A percentile compares a stretch with the other conserved stretches of the same genome.
These are phyloP conservation scores for Millerago galiae DNA, from an alignment of 805 yeast species.

Conservation along the genomic window DNA sequence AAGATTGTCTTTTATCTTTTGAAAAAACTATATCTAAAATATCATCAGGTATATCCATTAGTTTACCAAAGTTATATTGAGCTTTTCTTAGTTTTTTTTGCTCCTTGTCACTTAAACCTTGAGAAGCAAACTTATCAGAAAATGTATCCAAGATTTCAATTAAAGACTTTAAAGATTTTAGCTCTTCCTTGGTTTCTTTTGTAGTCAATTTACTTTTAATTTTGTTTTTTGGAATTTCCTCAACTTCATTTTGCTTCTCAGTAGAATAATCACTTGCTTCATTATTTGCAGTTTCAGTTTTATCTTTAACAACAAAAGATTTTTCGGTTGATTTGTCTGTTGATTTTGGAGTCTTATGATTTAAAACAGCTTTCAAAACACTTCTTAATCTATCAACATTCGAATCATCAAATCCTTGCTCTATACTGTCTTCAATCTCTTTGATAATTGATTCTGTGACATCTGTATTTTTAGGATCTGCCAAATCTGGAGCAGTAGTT, in stretches of 20 bases:
- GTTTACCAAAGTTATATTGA: neutral
- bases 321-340: neutral
- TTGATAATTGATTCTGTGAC: neutral
- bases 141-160: constrained; percentile 1
- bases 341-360: neutral
- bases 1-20: constrained; percentile 1
- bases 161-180: constrained; percentile 1
- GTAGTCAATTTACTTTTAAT: neutral
- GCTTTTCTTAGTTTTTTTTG: constrained; percentile 1
- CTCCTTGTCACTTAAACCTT: constrained; percentile 6
- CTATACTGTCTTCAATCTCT: constrained; percentile 1
- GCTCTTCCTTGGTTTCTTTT: neutral
- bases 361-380: constrained; percentile 1
- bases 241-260: neutral
- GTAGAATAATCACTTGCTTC: too few relatives aligned
- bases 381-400: constrained; percentile 5
- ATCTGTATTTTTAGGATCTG: neutral
- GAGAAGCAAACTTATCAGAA: constrained; percentile 1
- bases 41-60: constrained; percentile 7
- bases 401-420: constrained; percentile 3
- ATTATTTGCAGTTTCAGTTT: neutral
- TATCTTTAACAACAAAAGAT: neutral
- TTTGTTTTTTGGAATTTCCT: neutral
- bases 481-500: neutral
- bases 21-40: constrained; percentile 7